Evolutionary conservation across 768 basidiomycete genomes (phyloP).

Genomic region (Naematelia aurantialba): DNA sequence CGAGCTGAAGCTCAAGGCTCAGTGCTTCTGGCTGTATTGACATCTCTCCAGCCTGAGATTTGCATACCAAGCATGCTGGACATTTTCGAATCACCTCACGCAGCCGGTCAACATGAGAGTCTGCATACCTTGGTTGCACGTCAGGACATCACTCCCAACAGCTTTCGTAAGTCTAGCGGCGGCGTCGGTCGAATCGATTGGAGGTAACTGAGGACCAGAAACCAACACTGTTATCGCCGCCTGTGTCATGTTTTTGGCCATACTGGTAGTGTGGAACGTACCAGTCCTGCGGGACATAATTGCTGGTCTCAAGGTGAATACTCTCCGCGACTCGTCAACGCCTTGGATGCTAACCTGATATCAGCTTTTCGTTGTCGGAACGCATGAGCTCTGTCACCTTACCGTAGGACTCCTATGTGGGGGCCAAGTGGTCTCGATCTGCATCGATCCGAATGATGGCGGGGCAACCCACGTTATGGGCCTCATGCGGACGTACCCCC

Average conservation of each 20-base stretch:
- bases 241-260: slow-evolving; percentile 45
- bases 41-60: background rate
- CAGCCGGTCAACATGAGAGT: background rate
- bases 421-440: slow-evolving; percentile 47
- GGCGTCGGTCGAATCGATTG: background rate
- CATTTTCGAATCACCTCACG: background rate
- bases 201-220: slow-evolving; percentile 29
- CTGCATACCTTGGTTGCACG: slow-evolving; percentile 16
- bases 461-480: slow-evolving; percentile 43
- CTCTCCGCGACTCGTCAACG: background rate
- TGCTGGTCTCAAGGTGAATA: slow-evolving; percentile 45
- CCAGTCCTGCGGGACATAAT: slow-evolving; percentile 46
- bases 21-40: too few relatives aligned
- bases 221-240: slow-evolving; percentile 48
- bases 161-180: slow-evolving; percentile 32
- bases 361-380: slow-evolving; percentile 45
- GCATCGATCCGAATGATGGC: slow-evolving; percentile 46
- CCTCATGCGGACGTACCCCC: slow-evolving; percentile 34
- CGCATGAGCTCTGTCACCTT: slow-evolving; percentile 47
- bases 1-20: too few relatives aligned
- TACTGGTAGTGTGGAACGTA: slow-evolving; percentile 47
- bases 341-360: background rate
- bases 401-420: slow-evolving; percentile 43
- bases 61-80: background rate
- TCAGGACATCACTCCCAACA: slow-evolving; percentile 27